Conservation (phyloP, 2,329 filamentous ascomycete genomes). For the Shiraia sp. region DNA sequence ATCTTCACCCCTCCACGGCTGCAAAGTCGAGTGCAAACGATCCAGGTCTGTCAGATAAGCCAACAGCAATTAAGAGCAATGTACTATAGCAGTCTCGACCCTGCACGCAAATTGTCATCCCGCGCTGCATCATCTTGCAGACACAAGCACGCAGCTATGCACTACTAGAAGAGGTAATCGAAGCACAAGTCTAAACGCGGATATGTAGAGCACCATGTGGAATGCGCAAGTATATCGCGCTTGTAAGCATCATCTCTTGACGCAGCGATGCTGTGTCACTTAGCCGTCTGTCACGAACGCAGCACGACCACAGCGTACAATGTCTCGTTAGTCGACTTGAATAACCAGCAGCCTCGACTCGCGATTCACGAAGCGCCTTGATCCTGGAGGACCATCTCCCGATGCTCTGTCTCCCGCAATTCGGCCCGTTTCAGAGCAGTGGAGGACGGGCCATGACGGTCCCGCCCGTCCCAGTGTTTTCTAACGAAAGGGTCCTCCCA, state of each 20-base stretch:
- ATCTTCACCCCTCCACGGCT: not conserved
- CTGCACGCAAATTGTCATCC: constrained; percentile 14
- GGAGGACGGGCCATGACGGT: constrained; percentile 1
- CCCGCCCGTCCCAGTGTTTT: not conserved
- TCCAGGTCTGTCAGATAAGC: no score
- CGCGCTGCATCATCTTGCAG: constrained; percentile 31
- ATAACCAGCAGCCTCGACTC: constrained; percentile 13
- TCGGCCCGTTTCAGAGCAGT: constrained; percentile 18
- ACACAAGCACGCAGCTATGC: constrained; percentile 13
- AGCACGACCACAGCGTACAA: constrained; percentile 17
- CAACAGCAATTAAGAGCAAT: no score
- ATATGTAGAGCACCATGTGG: constrained; percentile 7
- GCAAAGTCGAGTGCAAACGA: no score
- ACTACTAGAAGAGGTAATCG: constrained; percentile 1
- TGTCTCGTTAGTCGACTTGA: constrained; percentile 6
- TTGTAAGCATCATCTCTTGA: constrained; percentile 12
- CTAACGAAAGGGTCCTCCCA: constrained; percentile 8
- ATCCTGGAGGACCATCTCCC: constrained; percentile 23
- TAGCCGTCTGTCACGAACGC: constrained; percentile 25
- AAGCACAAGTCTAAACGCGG: constrained; percentile 15
- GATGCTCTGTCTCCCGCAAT: constrained; percentile 14
- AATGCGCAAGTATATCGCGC: constrained; percentile 12
- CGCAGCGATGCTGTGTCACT: constrained; percentile 24
- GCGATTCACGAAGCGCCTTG: constrained; percentile 13
- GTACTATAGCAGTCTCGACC: constrained; percentile 2